Percentiles rank a stretch among this genome's conserved stretches.
These are phyloP conservation scores for Hypoxylon perforatum DNA, from an alignment of 495 filamentous ascomycete genomes.

Conservation along the genomic window DNA sequence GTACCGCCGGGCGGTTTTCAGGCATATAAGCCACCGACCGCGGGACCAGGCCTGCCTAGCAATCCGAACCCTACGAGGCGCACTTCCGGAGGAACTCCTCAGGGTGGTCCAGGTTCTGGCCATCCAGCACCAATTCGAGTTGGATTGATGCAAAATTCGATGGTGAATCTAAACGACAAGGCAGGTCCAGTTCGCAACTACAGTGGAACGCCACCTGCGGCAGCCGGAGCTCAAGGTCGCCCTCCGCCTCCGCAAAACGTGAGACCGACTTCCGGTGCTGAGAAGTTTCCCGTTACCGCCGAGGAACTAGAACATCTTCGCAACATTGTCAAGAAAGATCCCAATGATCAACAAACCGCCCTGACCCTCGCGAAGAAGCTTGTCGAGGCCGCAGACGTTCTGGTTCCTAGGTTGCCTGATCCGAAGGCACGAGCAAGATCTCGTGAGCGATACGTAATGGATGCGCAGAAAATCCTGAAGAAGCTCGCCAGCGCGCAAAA, in stretches of 20 bases:
- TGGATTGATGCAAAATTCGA: constrained; percentile 70
- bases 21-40: constrained; percentile 47
- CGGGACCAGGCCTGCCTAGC: constrained; percentile 46
- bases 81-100: constrained; percentile 44
- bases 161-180: constrained; percentile 63
- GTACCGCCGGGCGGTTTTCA: constrained; percentile 57
- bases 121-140: constrained; percentile 86
- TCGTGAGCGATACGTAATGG: constrained; percentile 83
- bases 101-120: constrained; percentile 41
- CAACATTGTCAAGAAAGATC: constrained; percentile 71
- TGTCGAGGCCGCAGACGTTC: constrained; percentile 81
- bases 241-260: constrained; percentile 47
- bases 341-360: constrained; percentile 75
- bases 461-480: constrained; percentile 90
- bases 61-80: constrained; percentile 39
- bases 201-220: constrained; percentile 53
- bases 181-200: constrained; percentile 82
- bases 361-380: constrained; percentile 84
- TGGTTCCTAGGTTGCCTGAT: constrained; percentile 80
- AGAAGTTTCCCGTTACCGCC: constrained; percentile 72
- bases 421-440: constrained; percentile 76
- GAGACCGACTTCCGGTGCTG: constrained; percentile 33
- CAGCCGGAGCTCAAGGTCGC: constrained; percentile 46
- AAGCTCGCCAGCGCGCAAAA: constrained; percentile 75
- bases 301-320: constrained; percentile 82